These are phyloP conservation scores for Eimeria maxima DNA, from an alignment of 169 alveolate species.

Conservation along the genomic window DNA sequence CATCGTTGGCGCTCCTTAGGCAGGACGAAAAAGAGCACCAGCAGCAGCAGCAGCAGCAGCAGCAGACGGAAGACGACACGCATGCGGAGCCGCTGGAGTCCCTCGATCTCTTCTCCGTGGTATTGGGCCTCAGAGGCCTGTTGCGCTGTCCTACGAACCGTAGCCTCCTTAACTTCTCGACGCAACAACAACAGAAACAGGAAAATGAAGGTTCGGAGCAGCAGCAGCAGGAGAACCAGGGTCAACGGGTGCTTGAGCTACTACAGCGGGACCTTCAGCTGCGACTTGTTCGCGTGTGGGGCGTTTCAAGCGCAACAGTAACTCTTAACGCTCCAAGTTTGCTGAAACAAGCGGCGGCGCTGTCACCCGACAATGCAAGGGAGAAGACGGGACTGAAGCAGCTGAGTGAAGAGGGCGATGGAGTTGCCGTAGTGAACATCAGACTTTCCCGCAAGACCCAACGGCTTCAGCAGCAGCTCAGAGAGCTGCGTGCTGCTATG, in stretches of 20 bases:
- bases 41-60: conserved; percentile 33
- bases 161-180: conserved; percentile 42
- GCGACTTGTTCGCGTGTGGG: conserved; percentile 81
- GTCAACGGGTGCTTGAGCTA: conserved; percentile 49
- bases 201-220: not conserved
- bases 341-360: conserved; percentile 62
- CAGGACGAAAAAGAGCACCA: not conserved
- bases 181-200: conserved; percentile 35
- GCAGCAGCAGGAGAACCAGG: conserved; percentile 62
- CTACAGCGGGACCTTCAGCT: conserved; percentile 78
- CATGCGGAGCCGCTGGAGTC: conserved; percentile 41
- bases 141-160: conserved; percentile 65
- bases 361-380: conserved; percentile 20
- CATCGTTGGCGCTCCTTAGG: conserved; percentile 39
- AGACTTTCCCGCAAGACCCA: conserved; percentile 59
- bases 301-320: conserved; percentile 80
- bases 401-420: conserved; percentile 82
- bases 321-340: conserved; percentile 61
- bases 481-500: conserved; percentile 53
- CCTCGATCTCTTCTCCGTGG: conserved; percentile 69
- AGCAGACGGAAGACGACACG: conserved; percentile 21
- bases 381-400: conserved; percentile 11
- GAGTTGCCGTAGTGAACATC: conserved; percentile 76
- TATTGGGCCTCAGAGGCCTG: conserved; percentile 63
- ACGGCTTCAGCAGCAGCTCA: conserved; percentile 72